Base-by-base conservation (phyloP, 1,284 basidiomycete species). In the Cutaneotrichosporon cutaneum region DNA sequence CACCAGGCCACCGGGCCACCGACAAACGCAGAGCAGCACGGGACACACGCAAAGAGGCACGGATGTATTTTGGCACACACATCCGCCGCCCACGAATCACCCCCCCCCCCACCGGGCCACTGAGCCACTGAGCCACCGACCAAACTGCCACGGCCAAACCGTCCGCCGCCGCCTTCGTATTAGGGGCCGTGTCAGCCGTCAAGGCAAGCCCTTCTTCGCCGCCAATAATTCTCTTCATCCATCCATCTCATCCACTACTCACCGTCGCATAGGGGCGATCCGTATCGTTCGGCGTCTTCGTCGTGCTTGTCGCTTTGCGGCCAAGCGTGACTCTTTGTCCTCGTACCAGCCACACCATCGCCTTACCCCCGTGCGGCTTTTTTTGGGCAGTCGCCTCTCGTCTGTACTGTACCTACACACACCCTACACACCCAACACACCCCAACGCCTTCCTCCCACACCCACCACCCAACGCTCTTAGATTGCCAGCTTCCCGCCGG, bases 251-350 rank as follows among this genome's bases (percentile, higher is more conserved):
- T 42, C 16, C 5, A n/a, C 18, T 27, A n/a, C 27, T 27, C 48
- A 51, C 18, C 26, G 27, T 8, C 27, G 24, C 39, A 42, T 42
- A 42, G 48, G 48, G 32, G 48, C 48, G 16, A 27, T 18, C 18
- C 27, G 48, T 27, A 32, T 39, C 33, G 35, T 54, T 54, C 52
- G 52, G 52, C 52, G 52, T 54, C 35, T 36, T 39, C 52, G 52
- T 54, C 52, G 52, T 54, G 33, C 33, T 54, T 13, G 52, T 54
- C 33, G 33, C 52, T 54, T 18, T 36, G 52, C 52, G 52, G 52
- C 52, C 52, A 24, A 36, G 52, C 24, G 52, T 54, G 48, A 47
- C 50, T 32, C 39, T 33, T n/a, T 33, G 50, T 33, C 50, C 27
- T 52, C 32, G 14, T 32, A 30, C 27, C 45, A 47, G 22, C 45